A percentile compares a stretch with the other conserved stretches of the same genome.
phyloP scores from a whole-genome alignment of 2,329 filamentous ascomycete genomes.

The Colletotrichum sp. region DNA sequence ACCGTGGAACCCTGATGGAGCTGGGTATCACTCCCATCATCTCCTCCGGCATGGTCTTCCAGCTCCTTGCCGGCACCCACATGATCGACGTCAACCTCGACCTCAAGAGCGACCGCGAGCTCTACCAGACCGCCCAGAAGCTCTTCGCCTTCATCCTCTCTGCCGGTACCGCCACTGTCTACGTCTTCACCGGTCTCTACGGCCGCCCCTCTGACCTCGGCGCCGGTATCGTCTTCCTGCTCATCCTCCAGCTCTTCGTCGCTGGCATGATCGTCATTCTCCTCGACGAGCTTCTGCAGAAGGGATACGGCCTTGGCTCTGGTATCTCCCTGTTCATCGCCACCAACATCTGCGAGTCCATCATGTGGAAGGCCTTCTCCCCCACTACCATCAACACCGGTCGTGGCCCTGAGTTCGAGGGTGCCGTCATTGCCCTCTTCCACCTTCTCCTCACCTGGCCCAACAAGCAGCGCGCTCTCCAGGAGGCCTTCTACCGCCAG shows the following conservation, averaged over 20 bases:
- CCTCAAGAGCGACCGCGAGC: constrained; percentile 98
- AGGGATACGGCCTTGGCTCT: constrained; percentile 97
- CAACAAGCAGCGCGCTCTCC: constrained; percentile 98
- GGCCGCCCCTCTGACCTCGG: constrained; percentile 96
- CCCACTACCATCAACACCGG: constrained; percentile 99
- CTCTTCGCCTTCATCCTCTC: constrained; percentile 97
- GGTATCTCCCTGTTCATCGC: constrained; percentile 99
- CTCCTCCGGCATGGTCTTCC: constrained; percentile 99
- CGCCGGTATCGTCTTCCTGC: constrained; percentile 95
- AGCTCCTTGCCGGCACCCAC: constrained; percentile 98
- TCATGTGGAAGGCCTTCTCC: constrained; percentile 99
- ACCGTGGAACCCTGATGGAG: constrained; percentile 95
- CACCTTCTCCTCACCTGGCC: constrained; percentile 98
- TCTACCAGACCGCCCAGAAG: constrained; percentile 99
- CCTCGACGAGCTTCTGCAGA: constrained; percentile 97
- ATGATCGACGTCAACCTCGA: constrained; percentile 99
- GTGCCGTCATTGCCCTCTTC: constrained; percentile 96
- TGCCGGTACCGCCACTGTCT: constrained; percentile 96
- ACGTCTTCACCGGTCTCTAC: constrained; percentile 97
- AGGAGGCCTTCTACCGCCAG: constrained; percentile 99
- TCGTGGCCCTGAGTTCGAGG: constrained; percentile 98
- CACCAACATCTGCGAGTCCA: constrained; percentile 99
- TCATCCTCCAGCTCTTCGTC: constrained; percentile 97
- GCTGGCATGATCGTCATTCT: constrained; percentile 99
- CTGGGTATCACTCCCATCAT: constrained; percentile 98